Percentiles rank a stretch among this genome's conserved stretches.
Evolutionary conservation across 805 yeast species (phyloP).

Genomic region (Lipomyces mesembrius): DNA sequence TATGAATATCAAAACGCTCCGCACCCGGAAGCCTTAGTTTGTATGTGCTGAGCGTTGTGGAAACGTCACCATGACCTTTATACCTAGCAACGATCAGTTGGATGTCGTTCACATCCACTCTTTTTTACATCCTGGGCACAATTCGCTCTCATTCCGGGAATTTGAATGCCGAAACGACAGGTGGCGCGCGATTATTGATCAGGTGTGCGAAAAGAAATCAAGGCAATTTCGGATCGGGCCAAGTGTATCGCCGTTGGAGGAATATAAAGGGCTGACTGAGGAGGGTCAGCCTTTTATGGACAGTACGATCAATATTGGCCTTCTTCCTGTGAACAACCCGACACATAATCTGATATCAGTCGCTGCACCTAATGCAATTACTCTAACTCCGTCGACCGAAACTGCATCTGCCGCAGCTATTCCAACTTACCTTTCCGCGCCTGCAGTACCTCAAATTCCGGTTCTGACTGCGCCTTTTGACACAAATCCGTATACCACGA

Average conservation of each 20-base stretch:
- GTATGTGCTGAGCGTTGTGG: background rate
- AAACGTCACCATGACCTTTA: background rate
- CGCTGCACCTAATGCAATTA: background rate
- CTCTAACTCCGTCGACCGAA: background rate
- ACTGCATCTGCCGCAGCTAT: background rate
- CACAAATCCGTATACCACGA: conserved; percentile 13
- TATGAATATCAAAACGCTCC: too few species aligned
- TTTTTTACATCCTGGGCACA: background rate
- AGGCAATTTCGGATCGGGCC: background rate
- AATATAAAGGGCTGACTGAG: background rate
- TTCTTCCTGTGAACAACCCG: background rate
- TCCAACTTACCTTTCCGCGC: background rate
- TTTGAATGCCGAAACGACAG: conserved; percentile 15
- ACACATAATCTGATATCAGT: background rate
- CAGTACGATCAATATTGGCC: background rate
- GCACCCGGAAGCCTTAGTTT: background rate
- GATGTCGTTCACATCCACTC: conserved; percentile 1
- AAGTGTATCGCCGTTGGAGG: background rate
- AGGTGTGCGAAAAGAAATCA: background rate
- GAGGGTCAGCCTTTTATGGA: background rate
- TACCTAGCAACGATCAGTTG: background rate
- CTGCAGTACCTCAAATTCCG: background rate
- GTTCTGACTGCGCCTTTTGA: conserved; percentile 17
- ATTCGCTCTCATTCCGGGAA: conserved; percentile 5
- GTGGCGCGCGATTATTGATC: conserved; percentile 10